Conservation (phyloP, 2,329 filamentous ascomycete species). For the Daldinia eschscholtzii region DNA sequence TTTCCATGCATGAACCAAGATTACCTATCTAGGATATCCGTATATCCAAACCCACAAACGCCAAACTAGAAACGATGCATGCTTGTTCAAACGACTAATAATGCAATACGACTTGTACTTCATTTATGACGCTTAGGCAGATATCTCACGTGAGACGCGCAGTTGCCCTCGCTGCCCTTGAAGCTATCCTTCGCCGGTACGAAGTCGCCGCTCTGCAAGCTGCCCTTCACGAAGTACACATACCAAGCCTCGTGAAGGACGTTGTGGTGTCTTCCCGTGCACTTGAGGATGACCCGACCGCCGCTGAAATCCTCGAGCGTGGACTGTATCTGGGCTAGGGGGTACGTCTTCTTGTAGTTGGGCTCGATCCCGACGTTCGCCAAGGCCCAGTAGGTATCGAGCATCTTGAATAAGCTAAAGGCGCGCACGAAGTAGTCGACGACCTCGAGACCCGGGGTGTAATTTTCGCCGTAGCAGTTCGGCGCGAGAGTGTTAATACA, state of each 20-base stretch:
- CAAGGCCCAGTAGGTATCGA: constrained; percentile 60
- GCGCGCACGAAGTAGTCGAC: constrained; percentile 62
- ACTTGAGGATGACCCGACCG: constrained; percentile 60
- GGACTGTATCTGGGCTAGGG: constrained; percentile 57
- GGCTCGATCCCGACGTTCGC: constrained; percentile 55
- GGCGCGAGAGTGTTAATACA: constrained; percentile 78
- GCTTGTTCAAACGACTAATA: constrained; percentile 19
- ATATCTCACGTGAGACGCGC: constrained; percentile 56
- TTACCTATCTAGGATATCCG: neutral
- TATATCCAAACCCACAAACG: neutral
- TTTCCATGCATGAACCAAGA: neutral
- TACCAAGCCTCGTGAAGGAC: constrained; percentile 67
- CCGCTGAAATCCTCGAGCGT: constrained; percentile 61
- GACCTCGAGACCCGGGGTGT: constrained; percentile 58
- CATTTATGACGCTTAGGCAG: constrained; percentile 54
- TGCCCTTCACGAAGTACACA: constrained; percentile 65
- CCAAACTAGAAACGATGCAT: constrained; percentile 8
- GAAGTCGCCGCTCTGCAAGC: constrained; percentile 63
- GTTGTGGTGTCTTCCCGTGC: constrained; percentile 54
- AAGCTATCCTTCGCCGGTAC: constrained; percentile 58
- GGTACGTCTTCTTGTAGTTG: constrained; percentile 55
- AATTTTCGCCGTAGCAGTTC: constrained; percentile 71
- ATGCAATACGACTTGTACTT: neutral
- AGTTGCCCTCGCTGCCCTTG: constrained; percentile 57
- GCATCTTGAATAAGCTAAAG: constrained; percentile 56